phyloP scores from a whole-genome alignment of 306 rosid species.

The Morella rubra region DNA sequence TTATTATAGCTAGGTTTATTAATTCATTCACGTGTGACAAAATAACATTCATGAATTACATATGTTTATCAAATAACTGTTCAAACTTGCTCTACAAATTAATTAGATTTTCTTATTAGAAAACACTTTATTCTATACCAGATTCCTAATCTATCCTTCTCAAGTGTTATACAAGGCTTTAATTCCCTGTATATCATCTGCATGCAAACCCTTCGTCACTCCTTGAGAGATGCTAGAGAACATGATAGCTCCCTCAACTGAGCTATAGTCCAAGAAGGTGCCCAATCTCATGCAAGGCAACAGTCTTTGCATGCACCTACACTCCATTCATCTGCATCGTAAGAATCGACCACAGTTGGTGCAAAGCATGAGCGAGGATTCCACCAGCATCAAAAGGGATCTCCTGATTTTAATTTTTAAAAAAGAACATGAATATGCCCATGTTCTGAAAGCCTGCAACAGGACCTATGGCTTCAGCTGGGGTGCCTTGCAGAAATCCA shows the following conservation, averaged over 20 bases:
- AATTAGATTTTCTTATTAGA: no score
- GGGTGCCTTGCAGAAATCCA: no score
- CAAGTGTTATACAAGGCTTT: neutral
- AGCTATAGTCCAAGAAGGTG: slow-evolving; percentile 5
- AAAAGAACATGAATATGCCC: no score
- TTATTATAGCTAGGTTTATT: no score
- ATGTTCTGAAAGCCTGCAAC: neutral
- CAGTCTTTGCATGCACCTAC: neutral
- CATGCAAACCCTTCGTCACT: neutral
- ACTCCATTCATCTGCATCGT: neutral
- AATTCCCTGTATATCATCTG: neutral
- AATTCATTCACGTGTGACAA: no score
- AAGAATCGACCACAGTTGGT: neutral
- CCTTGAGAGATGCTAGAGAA: neutral
- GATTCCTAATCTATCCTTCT: neutral
- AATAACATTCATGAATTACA: no score
- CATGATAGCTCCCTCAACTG: neutral
- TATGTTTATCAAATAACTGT: no score
- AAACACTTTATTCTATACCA: no score
- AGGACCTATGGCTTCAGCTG: neutral
- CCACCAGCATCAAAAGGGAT: neutral
- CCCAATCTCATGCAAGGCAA: neutral
- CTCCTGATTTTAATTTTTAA: no score
- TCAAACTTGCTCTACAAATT: no score
- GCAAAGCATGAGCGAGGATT: neutral